Evolutionary conservation across 371 early-diverging fungal genomes (phyloP), one percentile per base, ranked within the genome.

Genomic region (Actinomucor elegans): DNA sequence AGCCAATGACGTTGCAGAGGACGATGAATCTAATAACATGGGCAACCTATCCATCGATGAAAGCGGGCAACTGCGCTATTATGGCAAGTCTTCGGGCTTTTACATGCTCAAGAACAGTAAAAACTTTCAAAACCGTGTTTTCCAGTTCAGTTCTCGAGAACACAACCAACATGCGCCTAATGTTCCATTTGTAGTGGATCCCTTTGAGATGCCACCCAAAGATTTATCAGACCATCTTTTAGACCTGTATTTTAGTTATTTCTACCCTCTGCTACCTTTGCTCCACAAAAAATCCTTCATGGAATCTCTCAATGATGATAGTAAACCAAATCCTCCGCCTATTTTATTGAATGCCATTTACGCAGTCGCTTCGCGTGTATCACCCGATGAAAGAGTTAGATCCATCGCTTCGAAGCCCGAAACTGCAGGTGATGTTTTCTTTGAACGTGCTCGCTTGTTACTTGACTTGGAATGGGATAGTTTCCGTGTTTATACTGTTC

Each of bases 201-300:
- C 84, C 1, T 66, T 67, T 48, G 74, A 78, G 45, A 21, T 75
- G 44, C 87, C 87, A 12, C 85, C 88, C 1, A 73, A 69, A 26
- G 87, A 88, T 35, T 55, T 86, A 8, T 73, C 80, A 5, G 73
- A 80, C 10, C 85, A 87, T 61, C 66, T 91, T 14, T 55, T 91
- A 15, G 81, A 84, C 5, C 55, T 83, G 20, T 92, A 83, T 67
- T 92, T 90, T 55, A 58, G 57, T 5, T 77, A 79, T 52, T 75
- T 86, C 23, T 84, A 92, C 61, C 84, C 87, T 0, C 61, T 84
- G 21, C 65, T 88, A 36, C 89, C 90, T 1, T 47, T 89, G 11
- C 57, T 88, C 20, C 88, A 90, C 67, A 82, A 85, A 49, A 68
- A 75, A 10, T 71, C 82, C 7, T 92, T 92, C 64, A 61, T 86